Evolutionary conservation across 768 basidiomycete species (phyloP).

Genomic region (Pholiota microspora): DNA sequence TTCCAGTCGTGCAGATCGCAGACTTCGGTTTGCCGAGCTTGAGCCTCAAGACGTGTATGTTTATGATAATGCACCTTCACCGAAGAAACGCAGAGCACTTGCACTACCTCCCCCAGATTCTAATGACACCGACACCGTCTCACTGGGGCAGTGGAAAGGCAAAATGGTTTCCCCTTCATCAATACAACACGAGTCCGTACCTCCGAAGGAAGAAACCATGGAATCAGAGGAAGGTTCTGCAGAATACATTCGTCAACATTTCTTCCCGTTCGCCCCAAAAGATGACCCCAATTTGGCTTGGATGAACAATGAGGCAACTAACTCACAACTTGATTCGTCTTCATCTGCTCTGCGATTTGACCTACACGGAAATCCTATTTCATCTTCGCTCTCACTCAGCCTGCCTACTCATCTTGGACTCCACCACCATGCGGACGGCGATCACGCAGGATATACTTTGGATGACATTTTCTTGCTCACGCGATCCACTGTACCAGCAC

Average conservation of each 20-base stretch:
- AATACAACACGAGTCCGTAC: not conserved
- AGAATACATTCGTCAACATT: conserved; percentile 79
- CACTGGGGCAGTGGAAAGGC: conserved; percentile 36
- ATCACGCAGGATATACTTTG: conserved; percentile 83
- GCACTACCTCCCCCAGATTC: conserved; percentile 54
- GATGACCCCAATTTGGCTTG: conserved; percentile 79
- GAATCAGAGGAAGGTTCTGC: conserved; percentile 70
- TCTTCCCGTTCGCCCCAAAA: conserved; percentile 70
- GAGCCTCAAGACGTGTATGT: conserved; percentile 75
- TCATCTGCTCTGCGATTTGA: conserved; percentile 67
- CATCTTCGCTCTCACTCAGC: conserved; percentile 44
- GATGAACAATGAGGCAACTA: conserved; percentile 48
- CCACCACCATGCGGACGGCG: conserved; percentile 85
- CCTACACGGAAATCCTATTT: conserved; percentile 69
- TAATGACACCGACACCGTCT: conserved; percentile 32
- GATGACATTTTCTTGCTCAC: conserved; percentile 81
- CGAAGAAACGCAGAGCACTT: conserved; percentile 48
- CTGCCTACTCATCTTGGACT: conserved; percentile 85
- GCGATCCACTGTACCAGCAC: conserved; percentile 79
- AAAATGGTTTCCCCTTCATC: conserved; percentile 17
- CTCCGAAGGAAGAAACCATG: conserved; percentile 5
- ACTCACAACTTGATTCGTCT: conserved; percentile 25
- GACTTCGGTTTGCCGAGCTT: conserved; percentile 74
- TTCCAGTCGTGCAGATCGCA: conserved; percentile 54
- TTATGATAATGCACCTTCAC: conserved; percentile 79